phyloP scores from a whole-genome alignment of 768 basidiomycete genomes.

The Pleurotus cornucopiae region DNA sequence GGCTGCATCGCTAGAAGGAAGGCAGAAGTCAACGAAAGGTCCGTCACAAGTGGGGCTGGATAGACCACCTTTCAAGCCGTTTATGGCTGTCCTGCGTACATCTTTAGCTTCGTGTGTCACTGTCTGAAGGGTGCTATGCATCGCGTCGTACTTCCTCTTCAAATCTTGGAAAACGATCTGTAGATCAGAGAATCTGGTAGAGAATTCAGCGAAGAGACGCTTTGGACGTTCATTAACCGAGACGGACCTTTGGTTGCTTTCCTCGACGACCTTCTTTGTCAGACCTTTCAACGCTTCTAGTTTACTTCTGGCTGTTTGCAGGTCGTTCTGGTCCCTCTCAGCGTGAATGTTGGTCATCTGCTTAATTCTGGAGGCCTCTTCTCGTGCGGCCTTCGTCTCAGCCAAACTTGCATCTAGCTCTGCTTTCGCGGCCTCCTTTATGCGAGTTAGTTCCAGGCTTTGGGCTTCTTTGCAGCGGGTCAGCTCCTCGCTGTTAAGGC shows the following conservation, averaged over 20 bases:
- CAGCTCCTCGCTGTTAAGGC: background rate
- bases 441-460: background rate
- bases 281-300: slow-evolving; percentile 5
- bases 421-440: background rate
- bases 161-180: slow-evolving; percentile 5
- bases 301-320: background rate
- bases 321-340: background rate
- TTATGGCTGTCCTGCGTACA: background rate
- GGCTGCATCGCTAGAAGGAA: slow-evolving; percentile 3
- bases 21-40: background rate
- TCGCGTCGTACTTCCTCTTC: slow-evolving; percentile 1
- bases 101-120: slow-evolving; percentile 2
- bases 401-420: background rate
- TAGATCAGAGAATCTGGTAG: slow-evolving; percentile 8
- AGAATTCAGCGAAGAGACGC: background rate
- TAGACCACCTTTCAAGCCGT: slow-evolving; percentile 4
- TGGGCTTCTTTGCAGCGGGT: background rate
- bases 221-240: background rate
- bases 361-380: background rate
- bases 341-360: background rate
- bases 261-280: slow-evolving; percentile 9
- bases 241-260: slow-evolving; percentile 5
- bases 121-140: background rate
- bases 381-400: background rate
- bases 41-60: background rate